Evolutionary conservation across 1,284 basidiomycete genomes (phyloP), one percentile per base, ranked within the genome.

Genomic region (Athelia psychrophila): DNA sequence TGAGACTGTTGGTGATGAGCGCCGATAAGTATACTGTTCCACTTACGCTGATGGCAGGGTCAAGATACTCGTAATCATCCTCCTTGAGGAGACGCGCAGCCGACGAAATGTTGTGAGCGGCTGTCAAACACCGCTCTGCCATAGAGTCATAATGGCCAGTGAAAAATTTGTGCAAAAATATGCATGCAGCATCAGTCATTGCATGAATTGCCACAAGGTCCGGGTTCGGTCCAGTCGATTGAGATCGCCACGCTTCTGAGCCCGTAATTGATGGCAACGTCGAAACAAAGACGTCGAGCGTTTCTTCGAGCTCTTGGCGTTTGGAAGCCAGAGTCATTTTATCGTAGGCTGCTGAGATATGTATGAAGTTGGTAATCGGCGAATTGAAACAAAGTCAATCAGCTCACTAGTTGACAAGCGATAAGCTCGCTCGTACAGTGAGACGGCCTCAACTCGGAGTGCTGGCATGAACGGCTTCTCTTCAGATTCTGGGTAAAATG

Each of bases 181-280:
- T 76, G 22, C 74, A 75, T 16, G 78, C 73, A 13, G 75, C 73
- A 54, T 79, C 70, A 45, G 77, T 63, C 52, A 82, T 68, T 2
- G 77, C 78, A 58, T 83, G 77, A 27, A 82, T 70, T 15, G 71
- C 60, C 42, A 80, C 73, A 16, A 80, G 58, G 48, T 81, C 78
- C 25, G 70, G 67, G 56, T 79, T 72, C 44, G 71, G 58, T 24
- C 65, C 58, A 16, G 69, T 67, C 18, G 64, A 59, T 51, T 66
- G 64, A 15, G 61, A 56, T 35, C 56, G 61, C 61, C 61, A 70
- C 22, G 59, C 56, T 53, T 70, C 68, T 48, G 65, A 65, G 16
- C 64, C 68, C 40, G 67, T 53, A 48, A 78, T 67, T 16, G 67
- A 62, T 18, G 77, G 78, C 2, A 82, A 61, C 22, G 67, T 64